These are phyloP conservation scores for Zymoseptoria passerinii DNA, from an alignment of 2,329 filamentous ascomycete species.

Conservation along the genomic window DNA sequence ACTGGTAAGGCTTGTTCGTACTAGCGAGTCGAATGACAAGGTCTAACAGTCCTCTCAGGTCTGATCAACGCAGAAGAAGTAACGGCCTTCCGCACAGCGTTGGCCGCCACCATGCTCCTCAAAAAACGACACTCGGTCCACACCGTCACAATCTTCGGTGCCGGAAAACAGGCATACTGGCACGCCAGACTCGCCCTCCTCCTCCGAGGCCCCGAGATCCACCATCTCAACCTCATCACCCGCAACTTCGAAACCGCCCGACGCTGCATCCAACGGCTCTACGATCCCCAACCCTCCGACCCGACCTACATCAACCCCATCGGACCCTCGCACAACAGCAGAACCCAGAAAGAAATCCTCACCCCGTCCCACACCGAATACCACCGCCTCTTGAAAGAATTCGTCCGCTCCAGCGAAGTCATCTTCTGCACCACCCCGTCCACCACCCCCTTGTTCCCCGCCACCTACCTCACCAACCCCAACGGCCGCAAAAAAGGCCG, in stretches of 20 bases:
- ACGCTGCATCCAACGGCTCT: slow-evolving; percentile 46
- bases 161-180: slow-evolving; percentile 89
- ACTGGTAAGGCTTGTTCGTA: slow-evolving; percentile 22
- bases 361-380: slow-evolving; percentile 66
- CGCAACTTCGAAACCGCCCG: slow-evolving; percentile 56
- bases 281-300: slow-evolving; percentile 36
- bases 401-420: slow-evolving; percentile 64
- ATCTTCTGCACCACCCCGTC: slow-evolving; percentile 87
- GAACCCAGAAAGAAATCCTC: slow-evolving; percentile 56
- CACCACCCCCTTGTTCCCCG: slow-evolving; percentile 65
- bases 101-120: slow-evolving; percentile 55
- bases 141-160: slow-evolving; percentile 75
- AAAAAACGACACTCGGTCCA: slow-evolving; percentile 59
- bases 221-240: slow-evolving; percentile 76
- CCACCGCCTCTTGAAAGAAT: slow-evolving; percentile 57
- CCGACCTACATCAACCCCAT: slow-evolving; percentile 29
- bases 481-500: slow-evolving; percentile 63
- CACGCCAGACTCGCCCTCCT: slow-evolving; percentile 78
- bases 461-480: slow-evolving; percentile 59
- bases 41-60: slow-evolving; percentile 29
- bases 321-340: slow-evolving; percentile 30
- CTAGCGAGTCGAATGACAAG: neutral
- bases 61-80: slow-evolving; percentile 60
- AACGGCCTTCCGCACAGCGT: slow-evolving; percentile 60
- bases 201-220: slow-evolving; percentile 60